Evolutionary conservation across 106 monocot genomes (phyloP).

Genomic region (Agapanthus africanus): DNA sequence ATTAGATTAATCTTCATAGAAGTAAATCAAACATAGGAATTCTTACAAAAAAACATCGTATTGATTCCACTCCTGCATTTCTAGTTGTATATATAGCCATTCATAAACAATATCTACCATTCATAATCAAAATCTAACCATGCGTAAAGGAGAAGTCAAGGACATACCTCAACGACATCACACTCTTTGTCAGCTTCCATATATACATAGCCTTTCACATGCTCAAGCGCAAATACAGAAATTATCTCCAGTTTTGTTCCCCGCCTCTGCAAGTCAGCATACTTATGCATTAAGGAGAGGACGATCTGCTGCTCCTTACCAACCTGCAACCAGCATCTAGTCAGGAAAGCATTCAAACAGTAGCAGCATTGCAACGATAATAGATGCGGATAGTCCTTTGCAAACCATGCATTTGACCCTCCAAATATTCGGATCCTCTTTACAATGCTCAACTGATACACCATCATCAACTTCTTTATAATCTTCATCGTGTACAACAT

Average conservation of each 20-base stretch:
- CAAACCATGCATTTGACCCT: constrained; percentile 80
- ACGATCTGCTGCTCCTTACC: constrained; percentile 61
- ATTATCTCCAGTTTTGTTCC: constrained; percentile 59
- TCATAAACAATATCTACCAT: no score
- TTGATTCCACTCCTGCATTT: no score
- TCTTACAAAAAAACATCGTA: no score
- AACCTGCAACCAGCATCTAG: constrained; percentile 35
- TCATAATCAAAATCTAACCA: neutral
- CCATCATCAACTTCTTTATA: constrained; percentile 20
- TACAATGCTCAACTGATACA: constrained; percentile 14
- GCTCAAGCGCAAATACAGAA: constrained; percentile 78
- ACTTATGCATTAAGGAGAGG: constrained; percentile 87
- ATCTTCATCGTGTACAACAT: constrained; percentile 36
- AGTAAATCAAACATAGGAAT: no score
- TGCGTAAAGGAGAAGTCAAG: neutral
- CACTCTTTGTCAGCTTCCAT: constrained; percentile 83
- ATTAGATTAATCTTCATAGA: neutral
- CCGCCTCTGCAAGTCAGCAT: constrained; percentile 46
- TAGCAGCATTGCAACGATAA: neutral
- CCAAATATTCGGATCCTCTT: constrained; percentile 57
- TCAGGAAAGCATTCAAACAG: constrained; percentile 1
- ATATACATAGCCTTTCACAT: constrained; percentile 78
- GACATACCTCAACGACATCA: constrained; percentile 68
- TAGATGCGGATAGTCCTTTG: constrained; percentile 15
- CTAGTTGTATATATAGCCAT: no score